These are phyloP conservation scores for Pichia paraexigua DNA, from an alignment of 805 yeast species.

Conservation along the genomic window DNA sequence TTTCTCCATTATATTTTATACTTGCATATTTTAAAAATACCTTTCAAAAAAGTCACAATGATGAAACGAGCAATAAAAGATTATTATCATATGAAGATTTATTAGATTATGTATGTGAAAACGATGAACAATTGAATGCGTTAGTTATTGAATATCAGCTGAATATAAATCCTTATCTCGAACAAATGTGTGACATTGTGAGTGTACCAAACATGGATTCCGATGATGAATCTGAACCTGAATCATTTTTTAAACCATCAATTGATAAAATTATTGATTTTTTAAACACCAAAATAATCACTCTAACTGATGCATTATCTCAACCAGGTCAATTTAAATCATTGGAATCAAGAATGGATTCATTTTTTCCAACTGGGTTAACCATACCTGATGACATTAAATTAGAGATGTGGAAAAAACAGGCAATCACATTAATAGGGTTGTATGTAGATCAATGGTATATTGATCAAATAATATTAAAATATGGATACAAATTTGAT, in stretches of 20 bases:
- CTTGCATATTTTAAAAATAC: conserved; percentile 28
- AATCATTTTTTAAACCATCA: conserved; percentile 38
- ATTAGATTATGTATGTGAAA: conserved; percentile 19
- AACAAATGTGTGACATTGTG: conserved; percentile 31
- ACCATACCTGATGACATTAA: not conserved
- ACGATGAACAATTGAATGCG: not conserved
- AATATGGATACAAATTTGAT: conserved; percentile 15
- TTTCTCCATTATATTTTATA: conserved; percentile 34
- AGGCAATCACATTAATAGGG: conserved; percentile 41
- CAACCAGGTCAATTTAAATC: conserved; percentile 5
- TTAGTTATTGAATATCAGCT: not conserved
- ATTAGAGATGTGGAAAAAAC: conserved; percentile 24
- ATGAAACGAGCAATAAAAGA: conserved; percentile 13
- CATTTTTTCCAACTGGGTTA: not conserved
- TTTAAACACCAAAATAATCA: conserved; percentile 28
- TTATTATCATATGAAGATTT: conserved; percentile 38
- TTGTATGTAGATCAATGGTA: conserved; percentile 33
- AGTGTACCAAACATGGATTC: conserved; percentile 25
- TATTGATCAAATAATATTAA: conserved; percentile 11
- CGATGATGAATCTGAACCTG: conserved; percentile 31
- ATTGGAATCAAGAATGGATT: conserved; percentile 1
- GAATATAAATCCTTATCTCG: not conserved
- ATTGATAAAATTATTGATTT: conserved; percentile 30
- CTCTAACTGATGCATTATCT: not conserved
- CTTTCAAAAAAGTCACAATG: conserved; percentile 15